phyloP scores from a whole-genome alignment of 768 basidiomycete genomes.

The Cubamyces lactineus region DNA sequence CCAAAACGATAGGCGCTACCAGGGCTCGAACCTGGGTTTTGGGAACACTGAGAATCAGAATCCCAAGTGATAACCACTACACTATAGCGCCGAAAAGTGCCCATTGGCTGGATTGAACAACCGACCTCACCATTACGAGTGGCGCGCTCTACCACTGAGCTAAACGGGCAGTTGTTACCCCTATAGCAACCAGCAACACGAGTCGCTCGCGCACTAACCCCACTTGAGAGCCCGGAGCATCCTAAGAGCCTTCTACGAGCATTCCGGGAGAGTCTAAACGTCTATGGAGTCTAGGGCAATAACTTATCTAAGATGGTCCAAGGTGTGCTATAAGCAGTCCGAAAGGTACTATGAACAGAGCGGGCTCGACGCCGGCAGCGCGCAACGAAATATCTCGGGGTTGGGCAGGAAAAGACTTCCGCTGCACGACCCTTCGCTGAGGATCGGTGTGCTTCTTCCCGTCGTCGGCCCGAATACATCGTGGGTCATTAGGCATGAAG shows the following conservation, averaged over 20 bases:
- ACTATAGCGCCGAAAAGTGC: conserved; percentile 24
- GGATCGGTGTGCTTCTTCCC: not conserved
- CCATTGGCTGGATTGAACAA: conserved; percentile 23
- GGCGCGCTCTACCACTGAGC: conserved; percentile 23
- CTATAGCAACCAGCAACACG: too few species aligned
- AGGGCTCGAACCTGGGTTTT: conserved; percentile 27
- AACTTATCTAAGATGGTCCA: conserved; percentile 11
- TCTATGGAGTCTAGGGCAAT: conserved; percentile 2
- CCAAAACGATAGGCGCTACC: conserved; percentile 17
- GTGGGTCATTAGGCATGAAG: conserved; percentile 2
- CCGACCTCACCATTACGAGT: conserved; percentile 23
- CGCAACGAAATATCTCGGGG: not conserved
- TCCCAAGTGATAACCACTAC: conserved; percentile 27
- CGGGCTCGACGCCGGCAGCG: not conserved
- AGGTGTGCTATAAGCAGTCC: not conserved
- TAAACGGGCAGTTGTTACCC: conserved; percentile 11
- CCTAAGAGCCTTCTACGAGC: not conserved
- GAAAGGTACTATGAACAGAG: conserved; percentile 12
- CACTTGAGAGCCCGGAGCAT: not conserved
- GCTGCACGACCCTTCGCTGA: too few species aligned
- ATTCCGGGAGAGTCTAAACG: too few species aligned
- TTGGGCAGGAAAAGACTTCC: too few species aligned
- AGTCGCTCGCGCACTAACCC: too few species aligned
- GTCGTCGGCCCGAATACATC: conserved; percentile 3
- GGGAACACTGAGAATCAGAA: conserved; percentile 21